A percentile compares a stretch with the other conserved stretches of the same genome.
These are phyloP conservation scores for Arthroderma sp. DNA, from an alignment of 2,329 filamentous ascomycete genomes.

Conservation along the genomic window DNA sequence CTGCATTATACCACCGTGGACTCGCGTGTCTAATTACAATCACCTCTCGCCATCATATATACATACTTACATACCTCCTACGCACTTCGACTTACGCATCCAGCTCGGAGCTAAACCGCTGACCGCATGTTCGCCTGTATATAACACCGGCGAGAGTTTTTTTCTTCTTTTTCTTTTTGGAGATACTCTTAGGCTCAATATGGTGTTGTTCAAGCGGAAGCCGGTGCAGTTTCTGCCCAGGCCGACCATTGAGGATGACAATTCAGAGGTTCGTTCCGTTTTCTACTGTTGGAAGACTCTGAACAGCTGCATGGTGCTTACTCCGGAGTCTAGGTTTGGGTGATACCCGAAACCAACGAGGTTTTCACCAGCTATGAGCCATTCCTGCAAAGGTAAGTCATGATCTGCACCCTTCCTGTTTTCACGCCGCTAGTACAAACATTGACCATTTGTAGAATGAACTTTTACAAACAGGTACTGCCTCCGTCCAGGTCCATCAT, in stretches of 20 bases:
- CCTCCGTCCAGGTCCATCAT: background rate
- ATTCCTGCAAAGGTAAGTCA: slow-evolving; percentile 65
- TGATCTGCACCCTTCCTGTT: background rate
- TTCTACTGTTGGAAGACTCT: too few species aligned
- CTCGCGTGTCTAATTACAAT: background rate
- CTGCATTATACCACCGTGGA: background rate
- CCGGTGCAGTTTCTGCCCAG: slow-evolving; percentile 69
- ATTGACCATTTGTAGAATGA: slow-evolving; percentile 46
- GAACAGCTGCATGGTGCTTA: too few species aligned
- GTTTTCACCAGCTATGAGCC: slow-evolving; percentile 79
- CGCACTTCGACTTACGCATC: background rate
- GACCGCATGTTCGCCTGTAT: background rate
- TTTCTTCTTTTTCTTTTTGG: background rate
- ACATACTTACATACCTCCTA: background rate
- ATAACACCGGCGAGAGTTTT: too few species aligned
- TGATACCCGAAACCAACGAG: slow-evolving; percentile 80
- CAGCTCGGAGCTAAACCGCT: background rate
- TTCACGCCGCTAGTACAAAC: too few species aligned
- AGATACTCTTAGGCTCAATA: background rate
- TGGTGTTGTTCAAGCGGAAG: slow-evolving; percentile 96
- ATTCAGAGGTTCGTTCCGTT: slow-evolving; percentile 54
- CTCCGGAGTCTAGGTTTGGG: slow-evolving; percentile 57
- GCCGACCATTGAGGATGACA: slow-evolving; percentile 63
- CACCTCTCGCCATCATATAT: background rate
- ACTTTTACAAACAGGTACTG: slow-evolving; percentile 78